Evolutionary conservation across 345 rosid genomes (phyloP), one percentile per base, ranked within the genome.

Genomic region (Acer campestre): DNA sequence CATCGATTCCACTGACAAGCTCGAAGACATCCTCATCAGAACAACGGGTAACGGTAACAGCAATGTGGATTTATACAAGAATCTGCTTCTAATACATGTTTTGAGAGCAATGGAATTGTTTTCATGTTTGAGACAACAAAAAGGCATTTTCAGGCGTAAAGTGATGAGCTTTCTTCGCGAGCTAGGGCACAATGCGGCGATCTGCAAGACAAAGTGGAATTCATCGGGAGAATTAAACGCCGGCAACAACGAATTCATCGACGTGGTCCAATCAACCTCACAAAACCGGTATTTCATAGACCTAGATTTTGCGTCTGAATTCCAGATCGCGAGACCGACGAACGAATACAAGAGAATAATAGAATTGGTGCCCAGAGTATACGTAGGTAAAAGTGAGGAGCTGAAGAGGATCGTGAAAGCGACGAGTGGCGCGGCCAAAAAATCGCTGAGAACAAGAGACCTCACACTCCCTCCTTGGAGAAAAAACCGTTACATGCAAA

Each of bases 381-480:
- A 86, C 76, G 87, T 89, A 0, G 99, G 93, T 6, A 74, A 62
- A 71, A 77, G 77, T 10, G 98, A 92, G 27, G 92, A 90, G 44
- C 83, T 95, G 83, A 92, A 90, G 88, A 80, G 67, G 79, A 81
- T 92, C 40, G 84, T 91, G 29, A 82, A 85, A 70, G 82, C 75
- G 13, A 90, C 85, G 78, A 76, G 90, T 70, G 90, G 91, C 72
- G 93, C 91, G 7, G 88, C 96, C 22, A 91, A 78, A 85, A 76
- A 84, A 40, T 93, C 99, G 65, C 74, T 95, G 29, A 93, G 81
- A 82, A 85, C 86, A 78, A 82, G 84, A 6, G 89, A 81, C 4
- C 91, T 95, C 7, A 83, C 90, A 11, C 75, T 93, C 42, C 96
- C 99, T 29, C 99, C 99, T 2, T 95, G 99, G 99, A 86, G 98